These are phyloP conservation scores for Albizia julibrissin DNA, from an alignment of 306 rosid species.

Conservation along the genomic window DNA sequence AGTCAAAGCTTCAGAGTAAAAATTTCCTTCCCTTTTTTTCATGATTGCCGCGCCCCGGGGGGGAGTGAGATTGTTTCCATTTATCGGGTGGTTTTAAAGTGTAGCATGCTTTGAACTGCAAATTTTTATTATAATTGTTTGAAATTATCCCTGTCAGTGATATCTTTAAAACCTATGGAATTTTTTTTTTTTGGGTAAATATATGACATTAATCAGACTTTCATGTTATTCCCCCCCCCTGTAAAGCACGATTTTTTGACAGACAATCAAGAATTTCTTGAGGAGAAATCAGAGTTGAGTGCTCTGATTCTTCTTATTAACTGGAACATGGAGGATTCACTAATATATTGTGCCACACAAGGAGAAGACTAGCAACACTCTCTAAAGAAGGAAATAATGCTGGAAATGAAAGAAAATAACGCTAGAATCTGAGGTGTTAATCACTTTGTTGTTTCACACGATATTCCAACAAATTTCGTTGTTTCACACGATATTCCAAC, in stretches of 20 bases:
- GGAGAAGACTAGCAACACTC: not conserved
- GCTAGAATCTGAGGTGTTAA: not conserved
- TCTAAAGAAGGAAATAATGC: not conserved
- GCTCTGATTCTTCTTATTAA: not conserved
- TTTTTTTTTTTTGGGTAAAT: not conserved
- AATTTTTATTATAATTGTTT: not conserved
- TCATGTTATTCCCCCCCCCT: not conserved
- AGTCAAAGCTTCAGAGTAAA: slow-evolving; percentile 16
- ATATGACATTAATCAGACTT: not conserved
- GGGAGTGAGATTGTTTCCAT: slow-evolving; percentile 23
- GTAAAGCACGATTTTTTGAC: not conserved
- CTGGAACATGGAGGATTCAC: not conserved
- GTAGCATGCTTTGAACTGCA: slow-evolving; percentile 21
- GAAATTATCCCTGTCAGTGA: not conserved
- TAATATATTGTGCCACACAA: not conserved
- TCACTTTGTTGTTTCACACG: not conserved
- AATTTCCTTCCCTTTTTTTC: not conserved
- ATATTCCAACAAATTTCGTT: not conserved
- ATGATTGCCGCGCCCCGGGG: no score
- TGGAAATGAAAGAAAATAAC: not conserved
- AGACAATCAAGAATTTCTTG: not conserved
- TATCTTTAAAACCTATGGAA: not conserved
- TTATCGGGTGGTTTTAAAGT: not conserved
- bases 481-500: not conserved
- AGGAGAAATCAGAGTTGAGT: no score